Evolutionary conservation across 1,139 yeast species (phyloP).

Genomic region (Magnusiomyces magnusii): DNA sequence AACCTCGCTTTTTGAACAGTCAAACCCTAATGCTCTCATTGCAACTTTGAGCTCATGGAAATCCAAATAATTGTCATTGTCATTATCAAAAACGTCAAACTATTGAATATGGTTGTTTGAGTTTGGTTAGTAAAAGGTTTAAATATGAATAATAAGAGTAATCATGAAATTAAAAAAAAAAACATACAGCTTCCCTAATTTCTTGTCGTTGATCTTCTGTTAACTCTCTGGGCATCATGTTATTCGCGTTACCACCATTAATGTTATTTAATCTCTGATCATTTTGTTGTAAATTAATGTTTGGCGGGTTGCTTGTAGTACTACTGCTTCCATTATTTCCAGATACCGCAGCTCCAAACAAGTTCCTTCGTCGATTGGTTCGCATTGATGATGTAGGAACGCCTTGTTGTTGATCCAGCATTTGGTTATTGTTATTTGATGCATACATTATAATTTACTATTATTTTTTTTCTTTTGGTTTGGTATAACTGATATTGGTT

Average conservation of each 20-base stretch:
- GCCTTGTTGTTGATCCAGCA: not conserved
- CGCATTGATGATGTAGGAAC: not conserved
- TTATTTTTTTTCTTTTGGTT: not conserved
- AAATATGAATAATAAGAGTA: not conserved
- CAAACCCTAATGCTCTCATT: conserved; percentile 90
- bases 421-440: not conserved
- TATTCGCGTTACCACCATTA: not conserved
- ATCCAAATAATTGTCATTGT: conserved; percentile 82
- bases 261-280: not conserved
- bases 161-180: not conserved
- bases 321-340: not conserved
- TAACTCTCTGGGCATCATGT: conserved; percentile 40
- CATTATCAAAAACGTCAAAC: conserved; percentile 85
- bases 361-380: not conserved
- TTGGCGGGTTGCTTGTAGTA: not conserved
- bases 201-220: conserved; percentile 89
- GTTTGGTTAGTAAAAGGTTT: not conserved
- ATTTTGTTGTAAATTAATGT: not conserved
- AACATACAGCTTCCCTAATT: conserved; percentile 70
- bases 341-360: not conserved
- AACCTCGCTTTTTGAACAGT: conserved; percentile 70
- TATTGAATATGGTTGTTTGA: too few species aligned
- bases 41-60: conserved; percentile 93
- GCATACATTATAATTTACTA: not conserved
- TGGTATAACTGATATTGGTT: too few species aligned